phyloP scores from a whole-genome alignment of 1,284 basidiomycete species.

The Moesziomyces aphidis region DNA sequence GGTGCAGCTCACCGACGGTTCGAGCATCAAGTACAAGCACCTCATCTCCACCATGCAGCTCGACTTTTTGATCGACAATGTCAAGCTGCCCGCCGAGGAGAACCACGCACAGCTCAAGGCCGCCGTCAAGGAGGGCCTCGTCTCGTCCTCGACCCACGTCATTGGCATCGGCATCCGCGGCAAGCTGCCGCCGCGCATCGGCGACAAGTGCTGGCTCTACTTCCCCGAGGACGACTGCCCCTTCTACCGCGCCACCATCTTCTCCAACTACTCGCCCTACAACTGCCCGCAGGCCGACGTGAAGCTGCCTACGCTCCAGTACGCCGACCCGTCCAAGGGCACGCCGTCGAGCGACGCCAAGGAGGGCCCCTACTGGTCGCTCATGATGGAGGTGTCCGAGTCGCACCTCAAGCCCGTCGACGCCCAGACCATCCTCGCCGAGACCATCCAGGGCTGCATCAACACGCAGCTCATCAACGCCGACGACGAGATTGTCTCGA shows the following conservation, averaged over 20 bases:
- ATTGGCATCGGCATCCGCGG: constrained; percentile 72
- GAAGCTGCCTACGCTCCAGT: constrained; percentile 70
- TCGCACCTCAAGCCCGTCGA: constrained; percentile 71
- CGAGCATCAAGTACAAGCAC: constrained; percentile 70
- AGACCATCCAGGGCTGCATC: constrained; percentile 71
- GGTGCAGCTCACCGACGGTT: constrained; percentile 70
- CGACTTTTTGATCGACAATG: constrained; percentile 69
- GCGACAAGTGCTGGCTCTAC: constrained; percentile 72
- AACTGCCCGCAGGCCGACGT: constrained; percentile 70
- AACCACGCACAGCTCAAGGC: constrained; percentile 68
- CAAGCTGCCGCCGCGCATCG: constrained; percentile 70
- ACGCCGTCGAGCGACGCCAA: constrained; percentile 67
- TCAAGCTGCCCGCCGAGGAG: constrained; percentile 66
- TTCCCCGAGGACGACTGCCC: constrained; percentile 72
- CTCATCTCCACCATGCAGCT: constrained; percentile 71
- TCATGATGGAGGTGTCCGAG: constrained; percentile 72
- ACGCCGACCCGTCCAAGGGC: constrained; percentile 69
- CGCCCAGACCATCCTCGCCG: constrained; percentile 70
- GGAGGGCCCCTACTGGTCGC: constrained; percentile 71
- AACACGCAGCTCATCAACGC: constrained; percentile 70
- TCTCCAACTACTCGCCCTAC: constrained; percentile 72
- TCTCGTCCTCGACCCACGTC: constrained; percentile 72
- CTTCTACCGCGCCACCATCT: constrained; percentile 73
- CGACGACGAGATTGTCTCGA: constrained; percentile 71
- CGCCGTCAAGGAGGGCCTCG: constrained; percentile 69